phyloP scores from a whole-genome alignment of 352 stramenopile species.

The Blastocystis sp. region DNA sequence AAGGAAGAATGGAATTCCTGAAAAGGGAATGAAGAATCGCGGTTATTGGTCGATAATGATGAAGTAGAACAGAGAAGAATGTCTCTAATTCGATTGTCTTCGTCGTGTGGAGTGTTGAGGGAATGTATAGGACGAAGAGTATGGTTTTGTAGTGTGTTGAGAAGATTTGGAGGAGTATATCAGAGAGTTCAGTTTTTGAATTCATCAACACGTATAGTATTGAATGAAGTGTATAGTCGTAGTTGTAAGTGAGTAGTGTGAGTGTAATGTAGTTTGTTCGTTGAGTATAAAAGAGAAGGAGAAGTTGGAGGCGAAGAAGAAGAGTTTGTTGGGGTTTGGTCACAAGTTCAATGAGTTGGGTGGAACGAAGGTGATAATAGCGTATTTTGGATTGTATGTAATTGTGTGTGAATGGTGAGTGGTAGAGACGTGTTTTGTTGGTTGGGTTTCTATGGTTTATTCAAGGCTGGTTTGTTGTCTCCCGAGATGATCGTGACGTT shows the following conservation, averaged over 20 bases:
- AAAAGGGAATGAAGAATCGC: too few relatives aligned
- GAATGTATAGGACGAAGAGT: too few relatives aligned
- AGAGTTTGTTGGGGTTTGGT: neutral
- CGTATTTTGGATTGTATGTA: conserved; percentile 43
- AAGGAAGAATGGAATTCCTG: too few relatives aligned
- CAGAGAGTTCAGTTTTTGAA: neutral
- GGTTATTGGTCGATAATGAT: too few relatives aligned
- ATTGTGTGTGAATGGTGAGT: neutral
- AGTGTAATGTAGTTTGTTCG: neutral
- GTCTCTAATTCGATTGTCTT: neutral
- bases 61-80: neutral
- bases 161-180: neutral
- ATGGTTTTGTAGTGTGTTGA: too few relatives aligned
- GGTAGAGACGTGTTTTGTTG: neutral
- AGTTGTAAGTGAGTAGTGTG: neutral
- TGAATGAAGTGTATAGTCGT: neutral
- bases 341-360: conserved; percentile 48
- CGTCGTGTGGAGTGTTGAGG: too few relatives aligned
- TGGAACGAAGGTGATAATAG: conserved; percentile 19
- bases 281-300: neutral
- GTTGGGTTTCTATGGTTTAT: neutral
- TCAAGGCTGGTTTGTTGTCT: conserved; percentile 22
- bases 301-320: neutral
- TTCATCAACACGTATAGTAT: neutral
- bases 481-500: neutral